These are phyloP conservation scores for Gonapodya prolifera DNA, from an alignment of 192 early-diverging fungal genomes.

Conservation along the genomic window DNA sequence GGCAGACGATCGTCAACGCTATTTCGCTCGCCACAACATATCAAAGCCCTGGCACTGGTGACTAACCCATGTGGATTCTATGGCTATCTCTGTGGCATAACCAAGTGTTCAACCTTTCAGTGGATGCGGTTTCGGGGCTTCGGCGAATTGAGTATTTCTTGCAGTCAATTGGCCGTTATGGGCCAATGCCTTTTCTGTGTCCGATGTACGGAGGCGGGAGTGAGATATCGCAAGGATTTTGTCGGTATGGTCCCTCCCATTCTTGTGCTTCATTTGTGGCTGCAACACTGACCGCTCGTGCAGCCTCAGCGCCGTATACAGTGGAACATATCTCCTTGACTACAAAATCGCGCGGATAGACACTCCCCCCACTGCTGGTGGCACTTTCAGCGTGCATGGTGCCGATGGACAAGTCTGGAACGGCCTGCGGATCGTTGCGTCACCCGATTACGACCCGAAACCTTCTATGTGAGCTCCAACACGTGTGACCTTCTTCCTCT, in stretches of 20 bases:
- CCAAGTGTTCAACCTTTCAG: no score
- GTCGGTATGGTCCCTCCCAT: slow-evolving; percentile 24
- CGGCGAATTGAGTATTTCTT: slow-evolving; percentile 53
- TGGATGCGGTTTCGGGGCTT: slow-evolving; percentile 30
- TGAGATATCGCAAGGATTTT: slow-evolving; percentile 83
- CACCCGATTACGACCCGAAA: neutral
- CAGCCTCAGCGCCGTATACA: slow-evolving; percentile 78
- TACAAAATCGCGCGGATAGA: slow-evolving; percentile 25
- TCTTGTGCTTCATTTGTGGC: neutral
- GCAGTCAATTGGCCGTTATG: slow-evolving; percentile 71
- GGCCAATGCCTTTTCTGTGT: slow-evolving; percentile 65
- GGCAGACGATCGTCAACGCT: neutral
- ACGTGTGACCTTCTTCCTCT: neutral
- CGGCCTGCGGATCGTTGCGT: neutral
- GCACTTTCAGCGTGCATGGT: neutral
- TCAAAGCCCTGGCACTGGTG: neutral
- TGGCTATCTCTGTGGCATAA: neutral
- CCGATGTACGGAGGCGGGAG: slow-evolving; percentile 79
- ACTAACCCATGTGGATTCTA: neutral
- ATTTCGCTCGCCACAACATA: slow-evolving; percentile 11
- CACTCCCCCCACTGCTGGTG: neutral
- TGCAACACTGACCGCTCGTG: neutral
- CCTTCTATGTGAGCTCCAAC: neutral
- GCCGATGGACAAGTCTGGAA: neutral
- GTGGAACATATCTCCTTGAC: slow-evolving; percentile 76